Percentiles rank a stretch among this genome's conserved stretches.
These are phyloP conservation scores for Myochromella boudieri DNA, from an alignment of 768 basidiomycete genomes.

Conservation along the genomic window DNA sequence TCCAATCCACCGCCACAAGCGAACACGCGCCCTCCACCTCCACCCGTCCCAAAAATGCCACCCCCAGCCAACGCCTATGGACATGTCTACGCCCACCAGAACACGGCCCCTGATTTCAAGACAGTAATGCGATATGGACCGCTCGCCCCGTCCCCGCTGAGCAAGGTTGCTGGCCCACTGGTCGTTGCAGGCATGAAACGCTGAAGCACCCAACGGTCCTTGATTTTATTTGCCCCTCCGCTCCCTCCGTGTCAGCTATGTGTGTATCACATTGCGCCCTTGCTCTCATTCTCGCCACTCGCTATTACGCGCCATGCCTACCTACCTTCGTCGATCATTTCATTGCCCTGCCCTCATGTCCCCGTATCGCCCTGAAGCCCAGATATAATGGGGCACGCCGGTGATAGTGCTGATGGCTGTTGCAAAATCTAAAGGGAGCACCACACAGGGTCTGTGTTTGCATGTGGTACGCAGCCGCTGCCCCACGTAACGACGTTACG, in stretches of 20 bases:
- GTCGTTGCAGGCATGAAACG: constrained; percentile 66
- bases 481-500: too few relatives aligned
- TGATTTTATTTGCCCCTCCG: neutral
- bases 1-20: constrained; percentile 23
- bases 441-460: too few relatives aligned
- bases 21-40: constrained; percentile 22
- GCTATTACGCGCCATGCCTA: too few relatives aligned
- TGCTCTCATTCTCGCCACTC: too few relatives aligned
- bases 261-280: too few relatives aligned
- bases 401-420: too few relatives aligned
- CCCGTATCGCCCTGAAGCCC: too few relatives aligned
- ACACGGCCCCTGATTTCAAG: constrained; percentile 14
- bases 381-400: too few relatives aligned
- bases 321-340: too few relatives aligned
- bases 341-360: too few relatives aligned
- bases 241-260: neutral
- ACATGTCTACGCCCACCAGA: constrained; percentile 2
- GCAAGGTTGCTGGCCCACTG: constrained; percentile 70
- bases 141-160: constrained; percentile 62
- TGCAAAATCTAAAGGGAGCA: too few relatives aligned
- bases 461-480: too few relatives aligned
- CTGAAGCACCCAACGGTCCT: constrained; percentile 29
- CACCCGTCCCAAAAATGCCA: constrained; percentile 19
- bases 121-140: constrained; percentile 63
- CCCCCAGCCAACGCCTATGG: constrained; percentile 19